Evolutionary conservation across 1,139 yeast species (phyloP).

Genomic region (Keqinozyma sinolaborantium): DNA sequence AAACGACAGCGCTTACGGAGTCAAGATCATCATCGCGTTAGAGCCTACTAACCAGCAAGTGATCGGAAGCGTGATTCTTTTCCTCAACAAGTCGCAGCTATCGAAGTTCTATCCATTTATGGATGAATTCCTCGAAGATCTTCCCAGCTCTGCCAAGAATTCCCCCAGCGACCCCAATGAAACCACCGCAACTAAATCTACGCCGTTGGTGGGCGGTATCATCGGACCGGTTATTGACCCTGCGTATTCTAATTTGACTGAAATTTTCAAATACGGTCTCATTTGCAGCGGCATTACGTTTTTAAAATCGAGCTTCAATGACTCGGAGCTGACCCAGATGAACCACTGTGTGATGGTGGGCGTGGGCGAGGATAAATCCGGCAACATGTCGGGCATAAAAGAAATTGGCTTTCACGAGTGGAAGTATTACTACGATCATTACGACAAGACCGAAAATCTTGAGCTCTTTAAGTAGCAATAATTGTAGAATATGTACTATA

Average conservation of each 20-base stretch:
- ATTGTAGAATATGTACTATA: not conserved
- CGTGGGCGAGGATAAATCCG: slow-evolving; percentile 33
- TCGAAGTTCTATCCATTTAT: slow-evolving; percentile 53
- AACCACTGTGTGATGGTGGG: slow-evolving; percentile 38
- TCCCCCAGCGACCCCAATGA: slow-evolving; percentile 4
- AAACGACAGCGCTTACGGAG: slow-evolving; percentile 22
- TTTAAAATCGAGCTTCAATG: slow-evolving; percentile 34
- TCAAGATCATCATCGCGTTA: slow-evolving; percentile 52
- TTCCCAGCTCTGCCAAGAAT: slow-evolving; percentile 2
- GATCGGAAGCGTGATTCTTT: slow-evolving; percentile 53
- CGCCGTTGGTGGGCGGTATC: slow-evolving; percentile 45
- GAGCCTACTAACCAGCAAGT: slow-evolving; percentile 54
- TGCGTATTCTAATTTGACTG: slow-evolving; percentile 50
- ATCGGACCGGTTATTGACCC: slow-evolving; percentile 57
- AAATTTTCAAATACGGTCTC: slow-evolving; percentile 54
- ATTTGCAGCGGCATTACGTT: slow-evolving; percentile 59
- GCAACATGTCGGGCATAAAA: slow-evolving; percentile 28
- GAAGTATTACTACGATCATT: slow-evolving; percentile 37
- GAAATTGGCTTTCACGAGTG: slow-evolving; percentile 44
- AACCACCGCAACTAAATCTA: slow-evolving; percentile 5
- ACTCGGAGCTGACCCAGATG: slow-evolving; percentile 20
- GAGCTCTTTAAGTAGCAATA: slow-evolving; percentile 1
- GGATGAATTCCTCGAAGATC: slow-evolving; percentile 23
- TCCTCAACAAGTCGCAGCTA: slow-evolving; percentile 45
- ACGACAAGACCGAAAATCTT: slow-evolving; percentile 20